A percentile compares a stretch with the other conserved stretches of the same genome.
These are phyloP conservation scores for Ophiostoma piceae DNA, from an alignment of 2,329 filamentous ascomycete species.

Conservation along the genomic window DNA sequence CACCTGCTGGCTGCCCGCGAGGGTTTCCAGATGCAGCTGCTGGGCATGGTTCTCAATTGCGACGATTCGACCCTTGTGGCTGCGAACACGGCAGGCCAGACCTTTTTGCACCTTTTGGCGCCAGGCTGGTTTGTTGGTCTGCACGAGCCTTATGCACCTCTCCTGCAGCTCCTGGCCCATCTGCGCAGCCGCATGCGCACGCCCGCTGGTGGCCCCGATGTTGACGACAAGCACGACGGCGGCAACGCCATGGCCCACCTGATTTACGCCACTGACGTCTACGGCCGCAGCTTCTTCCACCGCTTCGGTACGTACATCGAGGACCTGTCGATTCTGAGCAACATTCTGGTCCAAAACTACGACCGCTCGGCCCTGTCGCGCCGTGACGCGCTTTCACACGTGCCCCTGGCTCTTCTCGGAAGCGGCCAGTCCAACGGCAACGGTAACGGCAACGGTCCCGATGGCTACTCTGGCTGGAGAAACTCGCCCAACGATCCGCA, in stretches of 20 bases:
- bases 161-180: conserved; percentile 31
- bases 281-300: conserved; percentile 52
- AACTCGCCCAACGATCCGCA: conserved; percentile 15
- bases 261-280: conserved; percentile 42
- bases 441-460: not conserved
- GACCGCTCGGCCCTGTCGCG: conserved; percentile 34
- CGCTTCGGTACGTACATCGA: conserved; percentile 35
- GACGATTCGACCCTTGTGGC: conserved; percentile 29
- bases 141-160: conserved; percentile 27
- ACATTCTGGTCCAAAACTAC: conserved; percentile 37
- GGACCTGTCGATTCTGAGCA: conserved; percentile 32
- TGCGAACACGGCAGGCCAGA: conserved; percentile 45
- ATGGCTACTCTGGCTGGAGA: conserved; percentile 17
- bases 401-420: conserved; percentile 29
- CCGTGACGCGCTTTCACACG: conserved; percentile 47
- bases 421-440: not conserved
- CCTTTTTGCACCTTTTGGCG: conserved; percentile 44
- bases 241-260: conserved; percentile 27
- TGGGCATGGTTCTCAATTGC: conserved; percentile 29
- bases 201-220: not conserved
- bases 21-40: conserved; percentile 32
- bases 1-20: conserved; percentile 43
- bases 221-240: conserved; percentile 1
- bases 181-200: conserved; percentile 29
- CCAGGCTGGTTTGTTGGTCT: conserved; percentile 34